Conservation (phyloP, 768 basidiomycete species). For the Suillus luteus region DNA sequence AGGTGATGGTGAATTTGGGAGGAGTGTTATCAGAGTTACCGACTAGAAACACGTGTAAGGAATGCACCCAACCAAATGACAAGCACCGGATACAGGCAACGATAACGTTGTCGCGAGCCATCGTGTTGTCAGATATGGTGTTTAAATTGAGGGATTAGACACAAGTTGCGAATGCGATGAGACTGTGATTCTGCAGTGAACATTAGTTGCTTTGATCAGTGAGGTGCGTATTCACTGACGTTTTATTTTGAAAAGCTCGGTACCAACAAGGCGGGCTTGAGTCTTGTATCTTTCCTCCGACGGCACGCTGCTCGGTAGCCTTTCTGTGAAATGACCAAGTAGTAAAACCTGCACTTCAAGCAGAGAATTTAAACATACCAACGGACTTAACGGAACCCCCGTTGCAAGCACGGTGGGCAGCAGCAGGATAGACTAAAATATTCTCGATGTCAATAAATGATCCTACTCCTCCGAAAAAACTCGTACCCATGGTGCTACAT, state of each 20-base stretch:
- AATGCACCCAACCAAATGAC: background rate
- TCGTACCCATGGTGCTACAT: background rate
- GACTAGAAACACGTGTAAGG: slow-evolving; percentile 39
- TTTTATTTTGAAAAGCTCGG: too few species aligned
- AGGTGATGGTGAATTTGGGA: slow-evolving; percentile 55
- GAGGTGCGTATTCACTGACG: too few species aligned
- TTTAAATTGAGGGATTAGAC: too few species aligned
- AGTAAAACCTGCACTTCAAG: background rate
- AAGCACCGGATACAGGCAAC: slow-evolving; percentile 54
- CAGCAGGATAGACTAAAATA: background rate
- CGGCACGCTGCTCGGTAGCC: too few species aligned
- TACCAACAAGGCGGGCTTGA: too few species aligned
- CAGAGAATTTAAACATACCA: background rate
- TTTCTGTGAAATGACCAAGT: background rate
- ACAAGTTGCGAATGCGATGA: too few species aligned
- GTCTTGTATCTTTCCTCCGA: too few species aligned
- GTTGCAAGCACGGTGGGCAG: background rate
- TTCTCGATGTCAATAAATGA: background rate
- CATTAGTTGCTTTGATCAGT: too few species aligned
- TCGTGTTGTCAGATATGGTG: slow-evolving; percentile 35
- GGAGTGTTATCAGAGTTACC: slow-evolving; percentile 71
- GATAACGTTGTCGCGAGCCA: slow-evolving; percentile 50
- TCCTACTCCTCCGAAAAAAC: background rate
- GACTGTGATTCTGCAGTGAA: too few species aligned
- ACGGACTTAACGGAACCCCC: background rate